Base-by-base conservation (phyloP, 2,329 filamentous ascomycete genomes). In the Colletotrichum sublineola region DNA sequence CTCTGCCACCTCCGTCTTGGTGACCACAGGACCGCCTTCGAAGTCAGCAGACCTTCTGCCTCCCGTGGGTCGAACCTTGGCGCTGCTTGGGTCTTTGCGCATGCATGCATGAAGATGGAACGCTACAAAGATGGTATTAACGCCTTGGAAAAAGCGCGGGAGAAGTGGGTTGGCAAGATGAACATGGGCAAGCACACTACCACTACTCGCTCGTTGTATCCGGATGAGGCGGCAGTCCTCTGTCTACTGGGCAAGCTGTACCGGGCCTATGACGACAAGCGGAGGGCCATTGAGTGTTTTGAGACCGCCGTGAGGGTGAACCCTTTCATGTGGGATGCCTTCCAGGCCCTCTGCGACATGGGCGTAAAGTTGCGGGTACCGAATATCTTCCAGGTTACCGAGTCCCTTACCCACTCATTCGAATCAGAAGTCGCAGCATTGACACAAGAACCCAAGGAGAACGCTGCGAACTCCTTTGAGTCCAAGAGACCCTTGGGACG, bases 301-400 rank as follows among this genome's bases (percentile, higher is more conserved):
- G 94, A 97, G 76, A 94, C 97, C 73, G 91, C 95, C 7, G 84
- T 99, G 77, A 97, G 95, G 82, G 82, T 91, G 67, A 99, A 98
- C 78, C 95, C 96, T 1, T 96, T 98, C 82, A 96, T 97, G 89
- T 99, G 96, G 96, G 96, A 99, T 85, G 95, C 96, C 0, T 98
- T 98, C 78, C 91, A 92, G 31, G 92, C 90, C 20, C 87, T 99
- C 9, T 97, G 95, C 80, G 95, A 98, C 79, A 94, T 90, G 91
- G 94, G 94, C 5, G 92, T 94, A 56, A 91, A 91, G 75, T 88
- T 98, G 67, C 91, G 93, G 68, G 91, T 96, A 12, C 89, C 91
- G 36, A 97, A 97, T 78, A 93, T 98, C 74, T 99, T 97, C 84
- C 94, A 91, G 79, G 84, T 93, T 76, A 94, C 88, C 73, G 88